Evolutionary conservation across 1,284 basidiomycete genomes (phyloP).

Genomic region (Anthracocystis setariae): DNA sequence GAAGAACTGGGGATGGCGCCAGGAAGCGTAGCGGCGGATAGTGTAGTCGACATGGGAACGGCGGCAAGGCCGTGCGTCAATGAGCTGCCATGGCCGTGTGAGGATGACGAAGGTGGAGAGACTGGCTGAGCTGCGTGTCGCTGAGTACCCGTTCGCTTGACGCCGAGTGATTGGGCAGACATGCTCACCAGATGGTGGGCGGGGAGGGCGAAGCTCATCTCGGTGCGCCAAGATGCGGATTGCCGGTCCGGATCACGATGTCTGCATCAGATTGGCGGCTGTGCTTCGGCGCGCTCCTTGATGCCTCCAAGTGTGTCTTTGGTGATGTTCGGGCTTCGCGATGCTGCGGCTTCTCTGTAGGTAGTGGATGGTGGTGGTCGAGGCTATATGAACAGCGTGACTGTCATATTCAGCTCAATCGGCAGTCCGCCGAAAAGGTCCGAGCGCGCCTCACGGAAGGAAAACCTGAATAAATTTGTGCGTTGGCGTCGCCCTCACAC

Average conservation of each 20-base stretch:
- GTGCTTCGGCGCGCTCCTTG: neutral
- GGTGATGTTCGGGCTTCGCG: neutral
- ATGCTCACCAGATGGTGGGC: conserved; percentile 13
- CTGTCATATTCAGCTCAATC: neutral
- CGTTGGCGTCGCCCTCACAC: neutral
- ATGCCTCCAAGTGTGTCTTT: neutral
- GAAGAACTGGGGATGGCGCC: conserved; percentile 20
- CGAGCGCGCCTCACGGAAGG: neutral
- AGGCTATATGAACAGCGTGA: too few species aligned
- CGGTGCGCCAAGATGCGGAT: neutral
- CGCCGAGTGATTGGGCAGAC: conserved; percentile 1
- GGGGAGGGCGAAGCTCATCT: conserved; percentile 33
- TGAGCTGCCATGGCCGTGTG: conserved; percentile 23
- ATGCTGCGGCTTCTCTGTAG: too few species aligned
- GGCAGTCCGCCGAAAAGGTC: neutral
- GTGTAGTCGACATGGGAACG: conserved; percentile 19
- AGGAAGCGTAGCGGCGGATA: conserved; percentile 26
- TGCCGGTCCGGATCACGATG: neutral
- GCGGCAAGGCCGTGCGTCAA: conserved; percentile 13
- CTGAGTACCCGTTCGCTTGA: conserved; percentile 15
- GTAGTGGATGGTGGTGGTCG: too few species aligned
- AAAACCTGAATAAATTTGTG: neutral
- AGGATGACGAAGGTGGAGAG: conserved; percentile 26
- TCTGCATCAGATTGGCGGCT: conserved; percentile 3
- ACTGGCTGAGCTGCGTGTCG: conserved; percentile 9